Percentiles rank a stretch among this genome's conserved stretches.
These are phyloP conservation scores for Tylopilus intermedius DNA, from an alignment of 768 basidiomycete species.

Conservation along the genomic window DNA sequence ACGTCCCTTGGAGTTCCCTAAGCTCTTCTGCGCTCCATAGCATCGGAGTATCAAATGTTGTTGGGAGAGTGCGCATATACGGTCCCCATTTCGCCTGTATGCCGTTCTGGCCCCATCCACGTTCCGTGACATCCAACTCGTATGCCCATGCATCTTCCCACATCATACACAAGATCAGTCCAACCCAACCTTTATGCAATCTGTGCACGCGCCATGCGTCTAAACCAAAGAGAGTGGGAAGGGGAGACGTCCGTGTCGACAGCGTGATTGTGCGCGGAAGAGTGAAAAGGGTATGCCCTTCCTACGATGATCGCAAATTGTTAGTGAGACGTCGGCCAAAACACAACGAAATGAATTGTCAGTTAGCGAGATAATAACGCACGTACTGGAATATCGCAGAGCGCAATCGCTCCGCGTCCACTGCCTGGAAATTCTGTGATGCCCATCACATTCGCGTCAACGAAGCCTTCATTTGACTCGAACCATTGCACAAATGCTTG, in stretches of 20 bases:
- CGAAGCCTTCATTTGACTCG: conserved; percentile 39
- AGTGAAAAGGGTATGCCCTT: conserved; percentile 72
- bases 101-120: background rate
- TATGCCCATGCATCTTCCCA: conserved; percentile 75
- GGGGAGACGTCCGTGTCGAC: conserved; percentile 68
- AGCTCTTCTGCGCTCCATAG: conserved; percentile 82
- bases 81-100: conserved; percentile 19
- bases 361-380: background rate
- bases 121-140: conserved; percentile 48
- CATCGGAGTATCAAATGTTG: conserved; percentile 83
- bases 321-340: background rate
- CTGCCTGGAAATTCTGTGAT: conserved; percentile 45
- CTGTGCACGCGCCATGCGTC: conserved; percentile 58
- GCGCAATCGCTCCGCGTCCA: conserved; percentile 72
- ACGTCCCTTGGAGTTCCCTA: conserved; percentile 71
- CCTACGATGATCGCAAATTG: conserved; percentile 36
- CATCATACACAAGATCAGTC: conserved; percentile 91
- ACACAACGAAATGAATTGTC: background rate
- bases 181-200: conserved; percentile 75
- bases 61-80: conserved; percentile 49
- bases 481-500: conserved; percentile 57
- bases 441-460: conserved; percentile 46
- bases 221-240: conserved; percentile 56
- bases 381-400: conserved; percentile 66
- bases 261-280: conserved; percentile 76